phyloP scores from a whole-genome alignment of 2,329 filamentous ascomycete genomes.

The Alternaria postmessia region DNA sequence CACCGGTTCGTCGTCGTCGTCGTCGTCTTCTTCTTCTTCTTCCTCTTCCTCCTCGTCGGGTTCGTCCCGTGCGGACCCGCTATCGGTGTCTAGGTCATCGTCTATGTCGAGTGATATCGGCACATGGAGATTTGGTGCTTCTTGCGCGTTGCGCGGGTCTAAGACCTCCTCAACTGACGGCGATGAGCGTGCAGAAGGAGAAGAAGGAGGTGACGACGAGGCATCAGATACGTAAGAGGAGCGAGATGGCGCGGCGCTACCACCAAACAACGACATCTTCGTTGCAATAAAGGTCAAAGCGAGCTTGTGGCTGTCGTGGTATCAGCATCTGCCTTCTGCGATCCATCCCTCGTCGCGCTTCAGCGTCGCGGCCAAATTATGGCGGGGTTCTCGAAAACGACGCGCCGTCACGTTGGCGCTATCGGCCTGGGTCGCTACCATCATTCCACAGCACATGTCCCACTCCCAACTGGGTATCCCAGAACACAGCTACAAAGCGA shows the following conservation, averaged over 20 bases:
- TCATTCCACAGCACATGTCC: not conserved
- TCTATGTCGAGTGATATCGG: constrained; percentile 7
- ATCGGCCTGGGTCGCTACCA: not conserved
- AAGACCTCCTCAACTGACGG: constrained; percentile 10
- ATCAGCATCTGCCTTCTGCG: not conserved
- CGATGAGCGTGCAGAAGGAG: constrained; percentile 13
- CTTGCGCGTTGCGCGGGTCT: constrained; percentile 14
- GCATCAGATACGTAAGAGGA: constrained; percentile 25
- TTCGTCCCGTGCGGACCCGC: constrained; percentile 20
- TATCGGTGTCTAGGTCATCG: constrained; percentile 29
- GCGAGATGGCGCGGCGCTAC: constrained; percentile 25
- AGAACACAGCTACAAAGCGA: not conserved
- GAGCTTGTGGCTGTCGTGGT: constrained; percentile 2
- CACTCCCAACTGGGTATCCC: not conserved
- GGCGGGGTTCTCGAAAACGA: constrained; percentile 18
- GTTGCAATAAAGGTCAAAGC: constrained; percentile 29
- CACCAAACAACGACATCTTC: constrained; percentile 51
- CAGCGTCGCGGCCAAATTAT: constrained; percentile 12
- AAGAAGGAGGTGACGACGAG: constrained; percentile 12
- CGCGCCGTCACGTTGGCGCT: constrained; percentile 27
- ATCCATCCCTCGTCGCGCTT: constrained; percentile 13
- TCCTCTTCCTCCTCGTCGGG: constrained; percentile 8
- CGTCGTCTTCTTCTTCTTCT: not conserved
- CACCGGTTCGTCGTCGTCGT: constrained; percentile 14
- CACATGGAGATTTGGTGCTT: constrained; percentile 16